Evolutionary conservation across 495 filamentous ascomycete genomes (phyloP).

Genomic region (Penicillium lagena): DNA sequence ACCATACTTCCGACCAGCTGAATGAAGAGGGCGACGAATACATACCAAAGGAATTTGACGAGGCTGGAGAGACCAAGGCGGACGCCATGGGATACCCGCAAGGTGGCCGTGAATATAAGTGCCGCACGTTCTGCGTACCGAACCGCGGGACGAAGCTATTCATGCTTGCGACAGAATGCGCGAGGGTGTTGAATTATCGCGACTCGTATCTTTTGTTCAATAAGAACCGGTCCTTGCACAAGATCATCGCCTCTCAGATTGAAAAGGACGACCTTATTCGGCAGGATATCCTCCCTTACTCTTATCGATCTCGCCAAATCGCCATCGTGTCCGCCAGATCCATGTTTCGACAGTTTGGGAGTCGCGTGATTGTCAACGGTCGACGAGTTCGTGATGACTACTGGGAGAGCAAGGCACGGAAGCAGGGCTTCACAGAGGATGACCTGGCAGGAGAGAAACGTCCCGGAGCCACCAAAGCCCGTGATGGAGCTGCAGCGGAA

Average conservation of each 20-base stretch:
- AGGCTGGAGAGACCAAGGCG: slow-evolving; percentile 89
- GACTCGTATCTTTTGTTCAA: slow-evolving; percentile 99
- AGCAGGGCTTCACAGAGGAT: slow-evolving; percentile 97
- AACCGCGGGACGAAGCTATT: slow-evolving; percentile 88
- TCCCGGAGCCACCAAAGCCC: slow-evolving; percentile 81
- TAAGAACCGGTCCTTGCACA: slow-evolving; percentile 95
- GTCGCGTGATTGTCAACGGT: slow-evolving; percentile 82
- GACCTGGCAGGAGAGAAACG: slow-evolving; percentile 95
- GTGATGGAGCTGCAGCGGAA: slow-evolving; percentile 59
- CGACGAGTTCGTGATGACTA: slow-evolving; percentile 94
- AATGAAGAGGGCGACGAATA: slow-evolving; percentile 93
- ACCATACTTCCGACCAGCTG: slow-evolving; percentile 97
- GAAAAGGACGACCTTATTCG: slow-evolving; percentile 96
- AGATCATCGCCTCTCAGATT: slow-evolving; percentile 93
- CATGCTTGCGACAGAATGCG: slow-evolving; percentile 98
- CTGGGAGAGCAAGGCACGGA: slow-evolving; percentile 94
- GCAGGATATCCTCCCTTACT: slow-evolving; percentile 94
- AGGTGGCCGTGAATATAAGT: slow-evolving; percentile 82
- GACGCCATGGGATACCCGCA: slow-evolving; percentile 71
- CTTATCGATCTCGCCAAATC: slow-evolving; percentile 95
- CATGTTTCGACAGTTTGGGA: slow-evolving; percentile 99
- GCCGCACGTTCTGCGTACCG: slow-evolving; percentile 88
- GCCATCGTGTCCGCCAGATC: slow-evolving; percentile 97
- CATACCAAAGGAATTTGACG: slow-evolving; percentile 87
- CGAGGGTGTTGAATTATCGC: slow-evolving; percentile 86